Conservation (phyloP, 1,139 yeast genomes). For the Debaryomyces singareniensis region DNA sequence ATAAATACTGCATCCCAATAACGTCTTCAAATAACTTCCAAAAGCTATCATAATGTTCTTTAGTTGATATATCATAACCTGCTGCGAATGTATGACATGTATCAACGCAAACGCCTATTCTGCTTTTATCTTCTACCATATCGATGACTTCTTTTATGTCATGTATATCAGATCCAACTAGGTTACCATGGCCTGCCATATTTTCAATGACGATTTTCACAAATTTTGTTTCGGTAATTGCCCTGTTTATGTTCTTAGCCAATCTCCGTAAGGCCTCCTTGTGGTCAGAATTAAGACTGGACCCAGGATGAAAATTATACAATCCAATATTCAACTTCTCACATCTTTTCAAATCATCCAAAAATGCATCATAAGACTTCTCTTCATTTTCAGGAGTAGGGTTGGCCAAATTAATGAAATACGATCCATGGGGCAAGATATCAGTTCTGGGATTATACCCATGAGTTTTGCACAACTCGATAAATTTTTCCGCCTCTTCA, state of each 20-base stretch:
- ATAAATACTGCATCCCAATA: conserved; percentile 68
- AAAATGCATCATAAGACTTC: conserved; percentile 70
- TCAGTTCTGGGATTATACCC: conserved; percentile 72
- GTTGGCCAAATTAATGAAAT: conserved; percentile 85
- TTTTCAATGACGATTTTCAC: conserved; percentile 90
- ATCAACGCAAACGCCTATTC: conserved; percentile 93
- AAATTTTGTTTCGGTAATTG: conserved; percentile 62
- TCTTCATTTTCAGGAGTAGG: conserved; percentile 77
- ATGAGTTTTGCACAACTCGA: conserved; percentile 50
- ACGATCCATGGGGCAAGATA: conserved; percentile 90
- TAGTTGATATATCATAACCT: conserved; percentile 74
- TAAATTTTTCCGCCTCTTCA: conserved; percentile 64
- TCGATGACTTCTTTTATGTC: conserved; percentile 74
- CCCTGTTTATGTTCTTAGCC: conserved; percentile 75
- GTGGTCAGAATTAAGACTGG: conserved; percentile 72
- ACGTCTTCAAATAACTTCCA: conserved; percentile 69
- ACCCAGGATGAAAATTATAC: conserved; percentile 95
- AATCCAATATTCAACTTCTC: conserved; percentile 78
- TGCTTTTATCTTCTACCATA: conserved; percentile 63
- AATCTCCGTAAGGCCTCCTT: conserved; percentile 54
- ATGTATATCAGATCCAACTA: conserved; percentile 76
- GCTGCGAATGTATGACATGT: conserved; percentile 97
- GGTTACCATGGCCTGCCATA: conserved; percentile 96
- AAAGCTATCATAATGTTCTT: conserved; percentile 52
- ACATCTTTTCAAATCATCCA: conserved; percentile 84